Percentiles rank a stretch among this genome's conserved stretches.
phyloP scores from a whole-genome alignment of 345 rosid genomes.

The Mercurialis annua region DNA sequence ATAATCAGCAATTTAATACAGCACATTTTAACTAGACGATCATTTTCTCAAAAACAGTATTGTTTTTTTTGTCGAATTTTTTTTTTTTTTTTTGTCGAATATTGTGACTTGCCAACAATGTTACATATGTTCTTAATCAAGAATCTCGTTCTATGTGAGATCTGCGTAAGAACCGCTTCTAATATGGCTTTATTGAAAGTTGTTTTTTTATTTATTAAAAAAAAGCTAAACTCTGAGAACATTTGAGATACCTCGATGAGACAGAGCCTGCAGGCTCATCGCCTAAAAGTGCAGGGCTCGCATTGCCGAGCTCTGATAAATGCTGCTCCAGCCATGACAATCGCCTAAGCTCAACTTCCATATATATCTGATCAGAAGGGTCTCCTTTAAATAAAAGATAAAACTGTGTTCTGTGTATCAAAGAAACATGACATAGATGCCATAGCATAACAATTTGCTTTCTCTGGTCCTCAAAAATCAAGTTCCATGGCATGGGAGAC shows the following conservation, averaged over 20 bases:
- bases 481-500: slow-evolving; percentile 68
- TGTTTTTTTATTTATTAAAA: too few relatives aligned
- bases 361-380: slow-evolving; percentile 73
- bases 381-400: slow-evolving; percentile 82
- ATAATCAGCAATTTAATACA: background rate
- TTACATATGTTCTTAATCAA: too few relatives aligned
- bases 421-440: slow-evolving; percentile 93
- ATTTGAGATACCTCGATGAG: slow-evolving; percentile 58
- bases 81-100: too few relatives aligned
- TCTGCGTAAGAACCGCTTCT: too few relatives aligned
- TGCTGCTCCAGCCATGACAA: slow-evolving; percentile 92
- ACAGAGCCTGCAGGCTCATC: slow-evolving; percentile 91
- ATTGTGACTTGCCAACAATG: too few relatives aligned
- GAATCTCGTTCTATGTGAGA: too few relatives aligned
- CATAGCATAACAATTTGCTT: slow-evolving; percentile 90
- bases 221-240: background rate
- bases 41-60: background rate
- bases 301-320: slow-evolving; percentile 89
- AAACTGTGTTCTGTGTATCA: slow-evolving; percentile 87
- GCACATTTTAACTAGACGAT: background rate
- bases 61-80: too few relatives aligned
- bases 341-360: slow-evolving; percentile 90
- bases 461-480: slow-evolving; percentile 75
- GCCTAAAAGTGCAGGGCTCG: slow-evolving; percentile 86
- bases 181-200: too few relatives aligned